These are phyloP conservation scores for Dalbergia cochinchinensis DNA, from an alignment of 306 rosid species.

Conservation along the genomic window DNA sequence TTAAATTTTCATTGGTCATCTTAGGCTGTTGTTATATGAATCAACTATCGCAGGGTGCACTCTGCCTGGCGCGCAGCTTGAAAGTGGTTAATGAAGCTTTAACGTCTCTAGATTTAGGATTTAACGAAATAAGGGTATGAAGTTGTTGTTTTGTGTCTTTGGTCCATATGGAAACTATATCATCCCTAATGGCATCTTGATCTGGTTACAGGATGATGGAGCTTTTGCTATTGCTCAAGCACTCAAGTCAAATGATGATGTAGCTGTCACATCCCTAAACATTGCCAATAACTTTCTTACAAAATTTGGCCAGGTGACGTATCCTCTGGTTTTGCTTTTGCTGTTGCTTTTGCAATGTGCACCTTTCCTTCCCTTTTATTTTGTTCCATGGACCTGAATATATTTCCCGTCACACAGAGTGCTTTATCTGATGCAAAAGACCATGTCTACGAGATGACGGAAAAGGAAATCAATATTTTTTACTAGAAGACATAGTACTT, in stretches of 20 bases:
- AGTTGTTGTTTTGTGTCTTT: not conserved
- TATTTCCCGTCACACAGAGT: slow-evolving; percentile 64
- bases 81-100: slow-evolving; percentile 98
- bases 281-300: slow-evolving; percentile 88
- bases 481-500: slow-evolving; percentile 53
- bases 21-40: slow-evolving; percentile 35
- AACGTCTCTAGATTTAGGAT: slow-evolving; percentile 88
- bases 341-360: slow-evolving; percentile 24
- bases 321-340: slow-evolving; percentile 22
- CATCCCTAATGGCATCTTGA: slow-evolving; percentile 25
- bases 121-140: slow-evolving; percentile 94
- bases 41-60: slow-evolving; percentile 80
- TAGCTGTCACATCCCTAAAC: slow-evolving; percentile 80
- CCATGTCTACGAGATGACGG: slow-evolving; percentile 96
- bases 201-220: slow-evolving; percentile 82
- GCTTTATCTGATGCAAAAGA: slow-evolving; percentile 96
- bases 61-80: slow-evolving; percentile 94
- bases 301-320: slow-evolving; percentile 90
- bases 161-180: slow-evolving; percentile 19
- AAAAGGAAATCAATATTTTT: slow-evolving; percentile 84
- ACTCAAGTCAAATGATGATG: slow-evolving; percentile 89
- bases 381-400: slow-evolving; percentile 23
- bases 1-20: slow-evolving; percentile 14
- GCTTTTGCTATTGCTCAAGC: slow-evolving; percentile 99
- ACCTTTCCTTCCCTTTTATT: not conserved